Conservation (phyloP, 148 eudicot species). For the Tetragonia tetragonoides region DNA sequence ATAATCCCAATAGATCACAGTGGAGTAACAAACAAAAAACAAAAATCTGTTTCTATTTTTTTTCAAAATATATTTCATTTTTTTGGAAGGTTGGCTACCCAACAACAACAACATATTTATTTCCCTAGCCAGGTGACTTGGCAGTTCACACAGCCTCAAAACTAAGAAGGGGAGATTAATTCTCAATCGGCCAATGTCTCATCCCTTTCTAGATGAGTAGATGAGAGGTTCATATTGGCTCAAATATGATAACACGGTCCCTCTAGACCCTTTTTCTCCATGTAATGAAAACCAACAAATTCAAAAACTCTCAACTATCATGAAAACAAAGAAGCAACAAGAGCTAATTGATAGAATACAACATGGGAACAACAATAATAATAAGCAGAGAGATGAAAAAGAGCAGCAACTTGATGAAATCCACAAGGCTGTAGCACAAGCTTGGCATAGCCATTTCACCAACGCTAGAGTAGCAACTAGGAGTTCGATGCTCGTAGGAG, state of each 20-base stretch:
- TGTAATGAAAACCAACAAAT: conserved; percentile 29
- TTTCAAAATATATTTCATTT: too few species aligned
- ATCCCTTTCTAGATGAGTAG: conserved; percentile 11
- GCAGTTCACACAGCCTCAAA: background rate
- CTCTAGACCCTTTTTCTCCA: conserved; percentile 4
- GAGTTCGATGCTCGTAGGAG: conserved; percentile 54
- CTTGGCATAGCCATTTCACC: conserved; percentile 54
- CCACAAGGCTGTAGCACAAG: conserved; percentile 79
- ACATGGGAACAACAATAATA: background rate
- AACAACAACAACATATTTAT: background rate
- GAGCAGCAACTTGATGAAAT: conserved; percentile 51
- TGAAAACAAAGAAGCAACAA: conserved; percentile 11
- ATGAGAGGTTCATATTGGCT: conserved; percentile 47
- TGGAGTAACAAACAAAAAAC: too few species aligned
- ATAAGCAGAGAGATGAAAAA: background rate
- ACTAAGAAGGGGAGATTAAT: background rate
- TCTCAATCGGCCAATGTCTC: conserved; percentile 5
- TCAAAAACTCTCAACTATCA: conserved; percentile 2
- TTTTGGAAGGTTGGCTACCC: background rate
- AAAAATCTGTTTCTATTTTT: too few species aligned
- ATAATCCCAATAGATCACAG: too few species aligned
- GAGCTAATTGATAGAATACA: background rate
- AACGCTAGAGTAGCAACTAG: conserved; percentile 18
- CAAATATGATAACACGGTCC: conserved; percentile 30
- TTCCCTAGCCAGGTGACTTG: conserved; percentile 1